Evolutionary conservation across 371 early-diverging fungal genomes (phyloP).

Genomic region (Syncephalastrum monosporum): DNA sequence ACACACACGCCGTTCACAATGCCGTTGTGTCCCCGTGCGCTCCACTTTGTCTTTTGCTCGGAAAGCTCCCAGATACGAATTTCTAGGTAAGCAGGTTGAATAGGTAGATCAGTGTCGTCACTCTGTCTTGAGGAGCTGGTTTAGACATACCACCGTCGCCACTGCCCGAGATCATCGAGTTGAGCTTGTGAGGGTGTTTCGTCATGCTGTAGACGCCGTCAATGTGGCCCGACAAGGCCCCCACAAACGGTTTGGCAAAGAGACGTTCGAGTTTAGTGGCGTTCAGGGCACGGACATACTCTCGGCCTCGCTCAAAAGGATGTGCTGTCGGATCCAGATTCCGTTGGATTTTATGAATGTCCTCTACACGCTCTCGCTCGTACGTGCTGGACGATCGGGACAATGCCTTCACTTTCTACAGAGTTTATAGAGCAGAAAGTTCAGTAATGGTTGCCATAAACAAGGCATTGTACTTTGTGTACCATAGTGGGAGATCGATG

Average conservation of each 20-base stretch:
- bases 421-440: neutral
- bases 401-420: conserved; percentile 86
- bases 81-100: conserved; percentile 40
- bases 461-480: too few relatives aligned
- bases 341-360: conserved; percentile 87
- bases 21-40: conserved; percentile 73
- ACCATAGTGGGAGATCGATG: too few relatives aligned
- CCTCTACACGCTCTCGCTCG: conserved; percentile 82
- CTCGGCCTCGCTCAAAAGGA: conserved; percentile 95
- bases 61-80: conserved; percentile 85
- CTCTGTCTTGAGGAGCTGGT: neutral
- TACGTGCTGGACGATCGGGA: conserved; percentile 81
- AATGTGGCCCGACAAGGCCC: conserved; percentile 85
- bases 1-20: conserved; percentile 81
- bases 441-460: neutral
- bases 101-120: neutral
- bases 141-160: conserved; percentile 83
- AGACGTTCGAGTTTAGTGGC: conserved; percentile 95
- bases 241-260: conserved; percentile 99
- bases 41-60: conserved; percentile 71
- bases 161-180: conserved; percentile 82
- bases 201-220: conserved; percentile 97
- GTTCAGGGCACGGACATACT: conserved; percentile 97
- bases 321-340: conserved; percentile 92
- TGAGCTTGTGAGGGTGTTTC: conserved; percentile 85